A percentile compares a stretch with the other conserved stretches of the same genome.
These are phyloP conservation scores for Gentiana macrophylla DNA, from an alignment of 257 asterid genomes.

Conservation along the genomic window DNA sequence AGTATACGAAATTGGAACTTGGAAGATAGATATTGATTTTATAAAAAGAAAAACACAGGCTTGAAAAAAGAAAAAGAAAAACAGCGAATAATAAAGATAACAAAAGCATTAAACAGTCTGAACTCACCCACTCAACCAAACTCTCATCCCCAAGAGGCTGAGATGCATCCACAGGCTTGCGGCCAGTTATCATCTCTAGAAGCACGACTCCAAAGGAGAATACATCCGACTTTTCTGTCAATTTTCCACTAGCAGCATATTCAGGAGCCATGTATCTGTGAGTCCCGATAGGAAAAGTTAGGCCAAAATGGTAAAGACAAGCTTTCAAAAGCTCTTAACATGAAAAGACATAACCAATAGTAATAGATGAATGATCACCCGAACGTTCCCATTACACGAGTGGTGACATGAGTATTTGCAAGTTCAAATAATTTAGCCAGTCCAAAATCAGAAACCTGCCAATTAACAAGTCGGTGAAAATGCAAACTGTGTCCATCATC, in stretches of 20 bases:
- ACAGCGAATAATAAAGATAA: no score
- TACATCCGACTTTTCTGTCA: constrained; percentile 79
- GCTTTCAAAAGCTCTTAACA: constrained; percentile 1
- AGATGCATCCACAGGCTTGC: constrained; percentile 87
- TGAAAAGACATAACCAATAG: not conserved
- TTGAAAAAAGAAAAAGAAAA: no score
- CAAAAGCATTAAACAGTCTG: no score
- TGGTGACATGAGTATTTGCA: constrained; percentile 63
- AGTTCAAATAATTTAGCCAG: constrained; percentile 81
- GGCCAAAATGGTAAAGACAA: not conserved
- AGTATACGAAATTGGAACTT: no score
- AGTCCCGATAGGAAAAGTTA: not conserved
- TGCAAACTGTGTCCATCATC: not conserved
- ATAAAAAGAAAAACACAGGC: no score
- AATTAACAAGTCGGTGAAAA: constrained; percentile 1
- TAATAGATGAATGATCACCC: constrained; percentile 41
- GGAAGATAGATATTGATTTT: no score
- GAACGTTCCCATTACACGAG: constrained; percentile 91
- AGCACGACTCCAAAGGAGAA: constrained; percentile 89
- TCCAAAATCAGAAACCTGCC: constrained; percentile 91
- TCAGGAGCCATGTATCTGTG: constrained; percentile 97
- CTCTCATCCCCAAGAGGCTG: constrained; percentile 93
- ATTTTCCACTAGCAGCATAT: constrained; percentile 84
- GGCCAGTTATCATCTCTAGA: constrained; percentile 71
- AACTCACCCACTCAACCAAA: constrained; percentile 87